Evolutionary conservation across 805 yeast species (phyloP).

Genomic region (Yarrowia divulgata): DNA sequence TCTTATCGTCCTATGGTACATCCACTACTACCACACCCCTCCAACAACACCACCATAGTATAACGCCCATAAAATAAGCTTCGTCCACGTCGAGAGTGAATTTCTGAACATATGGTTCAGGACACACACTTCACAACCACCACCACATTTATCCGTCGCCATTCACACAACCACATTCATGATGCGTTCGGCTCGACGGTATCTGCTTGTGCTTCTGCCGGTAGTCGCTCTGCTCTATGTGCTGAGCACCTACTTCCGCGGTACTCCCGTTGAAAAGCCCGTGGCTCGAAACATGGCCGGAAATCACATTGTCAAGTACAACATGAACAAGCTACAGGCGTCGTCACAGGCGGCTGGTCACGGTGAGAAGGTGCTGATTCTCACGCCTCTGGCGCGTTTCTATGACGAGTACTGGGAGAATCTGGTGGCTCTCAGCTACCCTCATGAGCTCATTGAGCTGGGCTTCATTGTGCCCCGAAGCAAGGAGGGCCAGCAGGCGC

Average conservation of each 20-base stretch:
- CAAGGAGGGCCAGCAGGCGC: constrained; percentile 79
- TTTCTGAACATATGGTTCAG: constrained; percentile 6
- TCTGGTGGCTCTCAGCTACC: constrained; percentile 74
- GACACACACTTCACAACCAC: constrained; percentile 4
- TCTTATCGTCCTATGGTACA: too few species aligned
- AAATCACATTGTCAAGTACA: constrained; percentile 63
- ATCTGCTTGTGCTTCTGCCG: constrained; percentile 34
- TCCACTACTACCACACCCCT: not conserved
- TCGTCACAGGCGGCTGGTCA: constrained; percentile 75
- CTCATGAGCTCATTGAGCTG: constrained; percentile 81
- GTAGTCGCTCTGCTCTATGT: constrained; percentile 35
- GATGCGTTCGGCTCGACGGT: constrained; percentile 40
- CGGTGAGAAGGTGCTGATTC: constrained; percentile 80
- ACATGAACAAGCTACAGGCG: constrained; percentile 78
- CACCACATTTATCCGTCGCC: not conserved
- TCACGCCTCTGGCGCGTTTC: constrained; percentile 91
- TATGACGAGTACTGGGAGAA: constrained; percentile 89
- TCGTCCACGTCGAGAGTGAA: constrained; percentile 33
- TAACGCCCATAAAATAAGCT: constrained; percentile 28
- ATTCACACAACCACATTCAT: constrained; percentile 4
- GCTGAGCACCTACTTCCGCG: constrained; percentile 26
- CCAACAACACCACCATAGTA: not conserved
- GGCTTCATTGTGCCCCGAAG: constrained; percentile 92
- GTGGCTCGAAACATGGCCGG: constrained; percentile 41
- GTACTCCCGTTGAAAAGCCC: constrained; percentile 39